A percentile compares a stretch with the other conserved stretches of the same genome.
phyloP scores from a whole-genome alignment of 345 rosid species.

The Eutrema heterophyllum region DNA sequence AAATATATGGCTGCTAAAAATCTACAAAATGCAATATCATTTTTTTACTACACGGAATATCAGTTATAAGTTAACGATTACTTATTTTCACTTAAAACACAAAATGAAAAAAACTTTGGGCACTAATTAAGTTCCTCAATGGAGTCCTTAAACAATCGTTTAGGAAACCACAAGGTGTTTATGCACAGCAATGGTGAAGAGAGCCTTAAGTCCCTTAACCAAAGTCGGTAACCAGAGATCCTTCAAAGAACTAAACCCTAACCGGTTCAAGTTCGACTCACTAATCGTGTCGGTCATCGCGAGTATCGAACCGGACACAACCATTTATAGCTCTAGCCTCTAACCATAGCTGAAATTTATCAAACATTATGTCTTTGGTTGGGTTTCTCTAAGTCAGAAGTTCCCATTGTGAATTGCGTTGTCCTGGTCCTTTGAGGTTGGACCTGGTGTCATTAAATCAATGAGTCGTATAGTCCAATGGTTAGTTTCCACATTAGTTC shows the following conservation, averaged over 20 bases:
- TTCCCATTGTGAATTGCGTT: no score
- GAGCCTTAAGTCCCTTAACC: slow-evolving; percentile 73
- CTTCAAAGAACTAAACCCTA: slow-evolving; percentile 74
- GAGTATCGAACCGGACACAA: slow-evolving; percentile 75
- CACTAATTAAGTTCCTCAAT: slow-evolving; percentile 54
- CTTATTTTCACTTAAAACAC: background rate
- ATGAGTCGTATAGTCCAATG: no score
- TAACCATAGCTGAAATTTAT: no score
- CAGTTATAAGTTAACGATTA: background rate
- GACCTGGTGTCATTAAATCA: no score
- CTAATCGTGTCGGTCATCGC: slow-evolving; percentile 81
- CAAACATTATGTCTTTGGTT: no score
- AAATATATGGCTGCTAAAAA: no score
- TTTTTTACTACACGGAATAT: background rate
- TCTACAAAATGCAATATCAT: background rate
- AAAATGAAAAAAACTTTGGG: background rate
- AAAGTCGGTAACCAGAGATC: slow-evolving; percentile 80
- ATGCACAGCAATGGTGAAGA: slow-evolving; percentile 74
- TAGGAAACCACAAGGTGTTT: slow-evolving; percentile 86
- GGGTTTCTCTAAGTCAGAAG: no score
- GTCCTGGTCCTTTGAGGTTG: no score
- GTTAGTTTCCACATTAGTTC: no score
- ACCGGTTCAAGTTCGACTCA: slow-evolving; percentile 35
- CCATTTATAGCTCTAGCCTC: slow-evolving; percentile 51
- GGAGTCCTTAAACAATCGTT: slow-evolving; percentile 66